These are phyloP conservation scores for Cardamine occulta DNA, from an alignment of 345 rosid species.

Conservation along the genomic window DNA sequence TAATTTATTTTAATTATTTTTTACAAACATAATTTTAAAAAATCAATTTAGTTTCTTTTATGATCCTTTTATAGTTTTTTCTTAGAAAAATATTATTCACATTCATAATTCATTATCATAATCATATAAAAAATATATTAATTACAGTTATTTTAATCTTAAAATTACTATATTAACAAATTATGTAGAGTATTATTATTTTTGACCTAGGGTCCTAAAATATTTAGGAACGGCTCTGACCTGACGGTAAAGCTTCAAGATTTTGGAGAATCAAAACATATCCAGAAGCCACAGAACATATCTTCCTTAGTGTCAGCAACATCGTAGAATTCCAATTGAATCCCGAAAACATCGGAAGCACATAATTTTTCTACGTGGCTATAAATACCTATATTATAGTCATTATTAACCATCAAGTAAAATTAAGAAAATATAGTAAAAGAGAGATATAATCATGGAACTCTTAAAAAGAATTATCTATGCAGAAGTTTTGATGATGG, in stretches of 20 bases:
- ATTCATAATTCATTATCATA: too few relatives aligned
- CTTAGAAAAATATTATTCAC: too few relatives aligned
- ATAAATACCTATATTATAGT: neutral
- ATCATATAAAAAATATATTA: too few relatives aligned
- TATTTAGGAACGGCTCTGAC: too few relatives aligned
- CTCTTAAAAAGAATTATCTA: neutral
- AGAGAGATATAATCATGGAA: neutral
- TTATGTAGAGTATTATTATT: too few relatives aligned
- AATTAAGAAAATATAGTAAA: neutral
- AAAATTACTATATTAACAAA: too few relatives aligned
- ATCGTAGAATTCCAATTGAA: constrained; percentile 71
- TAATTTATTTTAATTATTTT: too few relatives aligned
- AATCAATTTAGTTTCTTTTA: too few relatives aligned
- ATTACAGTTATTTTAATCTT: too few relatives aligned
- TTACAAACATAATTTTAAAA: too few relatives aligned
- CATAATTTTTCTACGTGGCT: neutral
- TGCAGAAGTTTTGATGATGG: constrained; percentile 4
- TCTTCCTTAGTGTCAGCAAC: constrained; percentile 68
- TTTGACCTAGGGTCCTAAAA: too few relatives aligned
- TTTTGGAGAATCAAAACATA: constrained; percentile 25
- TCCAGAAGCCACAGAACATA: constrained; percentile 69
- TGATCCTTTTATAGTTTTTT: too few relatives aligned
- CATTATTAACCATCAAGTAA: constrained; percentile 8
- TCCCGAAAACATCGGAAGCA: constrained; percentile 58
- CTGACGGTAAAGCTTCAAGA: neutral